Base-by-base conservation (phyloP, 1,284 basidiomycete species). In the Ustilago bromivora region DNA sequence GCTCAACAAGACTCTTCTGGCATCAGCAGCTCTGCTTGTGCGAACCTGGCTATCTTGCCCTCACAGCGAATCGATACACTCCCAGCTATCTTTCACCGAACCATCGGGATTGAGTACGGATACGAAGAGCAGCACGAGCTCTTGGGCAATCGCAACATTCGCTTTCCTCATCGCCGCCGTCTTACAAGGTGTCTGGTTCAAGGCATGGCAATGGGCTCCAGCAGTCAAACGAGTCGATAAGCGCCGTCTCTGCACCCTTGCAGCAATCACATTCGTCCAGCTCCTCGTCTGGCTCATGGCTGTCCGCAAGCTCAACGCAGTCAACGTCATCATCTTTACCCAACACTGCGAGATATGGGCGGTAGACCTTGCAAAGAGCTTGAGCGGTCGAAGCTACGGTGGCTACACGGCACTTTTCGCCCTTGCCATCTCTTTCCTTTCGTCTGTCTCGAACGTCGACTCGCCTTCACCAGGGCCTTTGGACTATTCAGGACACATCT, bases 341-440 rank as follows among this genome's bases (percentile, higher is more conserved):
- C 84, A 85, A 64, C 84, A 79, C 69, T 84, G 84, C 62, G 83
- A 85, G 55, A 73, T 85, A 3, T 85, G 84, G 84, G 82, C 82
- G 11, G 70, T 67, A 10, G 84, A 85, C 57, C 52, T 85, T 19
- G 75, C 71, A 17, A 78, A 76, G 35, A 69, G 73, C 28, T 35
- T 76, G 10, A 19, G 56, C 4, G 71, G 69, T 31, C 66, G 65
- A 46, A 78, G 70, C 47, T 81, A 79, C n/a, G 81, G 82, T n/a
- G 79, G 81, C 32, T 72, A 78, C 53, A 74, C 79, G 1, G 76
- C 78, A 15, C 64, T 83, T 0, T 64, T 82, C n/a, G 82, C 82
- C 1, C 61, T 84, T 17, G 71, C 68, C 32, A 51, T 82, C 53
- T 72, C 74, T 15, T 82, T 80, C 61, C 61, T 79, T 36, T 73